Percentiles rank a stretch among this genome's conserved stretches.
phyloP scores from a whole-genome alignment of 305 asterid species.

The Fraxinus dipetala region DNA sequence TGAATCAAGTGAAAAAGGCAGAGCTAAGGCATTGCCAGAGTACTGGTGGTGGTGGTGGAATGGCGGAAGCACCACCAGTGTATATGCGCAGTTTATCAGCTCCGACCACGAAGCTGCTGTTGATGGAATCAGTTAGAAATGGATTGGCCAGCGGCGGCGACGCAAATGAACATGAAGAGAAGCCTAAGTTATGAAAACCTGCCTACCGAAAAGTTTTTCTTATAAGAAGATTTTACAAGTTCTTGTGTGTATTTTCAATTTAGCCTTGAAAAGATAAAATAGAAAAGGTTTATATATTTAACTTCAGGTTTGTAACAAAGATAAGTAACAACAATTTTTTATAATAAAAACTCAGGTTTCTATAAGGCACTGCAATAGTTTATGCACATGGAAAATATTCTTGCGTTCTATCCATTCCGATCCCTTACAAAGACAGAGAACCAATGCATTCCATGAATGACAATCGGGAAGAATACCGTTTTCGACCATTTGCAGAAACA shows the following conservation, averaged over 20 bases:
- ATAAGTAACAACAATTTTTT: background rate
- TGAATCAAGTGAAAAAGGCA: background rate
- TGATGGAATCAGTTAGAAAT: background rate
- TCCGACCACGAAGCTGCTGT: background rate
- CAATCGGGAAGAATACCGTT: conserved; percentile 47
- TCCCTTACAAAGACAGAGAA: conserved; percentile 30
- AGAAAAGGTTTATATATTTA: background rate
- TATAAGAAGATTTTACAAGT: background rate
- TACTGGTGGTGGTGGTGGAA: background rate
- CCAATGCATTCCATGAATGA: conserved; percentile 46
- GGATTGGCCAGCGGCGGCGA: background rate
- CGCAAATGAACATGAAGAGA: background rate
- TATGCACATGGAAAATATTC: conserved; percentile 24
- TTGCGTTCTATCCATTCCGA: conserved; percentile 27
- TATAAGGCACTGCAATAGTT: conserved; percentile 30
- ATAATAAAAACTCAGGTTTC: conserved; percentile 20
- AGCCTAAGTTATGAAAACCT: background rate
- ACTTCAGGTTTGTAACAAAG: background rate
- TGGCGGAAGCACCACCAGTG: background rate
- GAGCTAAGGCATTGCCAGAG: conserved; percentile 24
- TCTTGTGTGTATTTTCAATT: background rate
- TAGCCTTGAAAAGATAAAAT: background rate
- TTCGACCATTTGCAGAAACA: conserved; percentile 61
- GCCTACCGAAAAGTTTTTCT: background rate
- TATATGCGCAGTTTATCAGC: conserved; percentile 16